Evolutionary conservation across 129 eudicot species (phyloP), one percentile per base, ranked within the genome.

Genomic region (Kitagawia praeruptora): DNA sequence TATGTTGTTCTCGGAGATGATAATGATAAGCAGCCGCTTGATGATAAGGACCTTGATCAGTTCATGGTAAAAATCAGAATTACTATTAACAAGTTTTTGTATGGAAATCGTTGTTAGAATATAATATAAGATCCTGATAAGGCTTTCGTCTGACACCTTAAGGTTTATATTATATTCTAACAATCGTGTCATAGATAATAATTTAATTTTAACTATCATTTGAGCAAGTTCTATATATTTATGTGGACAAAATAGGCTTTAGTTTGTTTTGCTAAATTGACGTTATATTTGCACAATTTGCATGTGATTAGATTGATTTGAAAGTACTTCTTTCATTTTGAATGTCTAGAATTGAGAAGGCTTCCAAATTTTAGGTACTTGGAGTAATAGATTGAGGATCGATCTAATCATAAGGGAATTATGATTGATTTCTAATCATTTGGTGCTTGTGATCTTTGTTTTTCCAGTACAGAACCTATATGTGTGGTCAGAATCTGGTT

Each of bases 21-120:
- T 10, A 81, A 82, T 69, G 84, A 81, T 34, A 89, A 80, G 51
- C 97, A 81, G 80, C 88, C 88, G 75, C 86, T 87, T 25, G 93
- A 91, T 80, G 92, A 93, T 58, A 93, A 91, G 76, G 98, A 93
- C 74, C 98, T 93, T 63, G 92, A 93, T 84, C 90, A 93, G 34
- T 93, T 93, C 85, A 89, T 93, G 98, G 98, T 93, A 87, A 48
- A 3, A 0, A 28, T n/a, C n/a, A n/a, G n/a, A n/a, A n/a, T n/a
- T n/a, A n/a, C n/a, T n/a, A n/a, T n/a, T n/a, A n/a, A 34, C 37
- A 34, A 34, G 37, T 34, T 34, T 34, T 34, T n/a, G n/a, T n/a
- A n/a, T n/a, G n/a, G 37, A 34, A 34, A 34, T 34, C 37, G 2
- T 34, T 34, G 37, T 34, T 34, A 34, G 37, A 34, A 34, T 34